phyloP scores from a whole-genome alignment of 2,329 filamentous ascomycete genomes.

The Cladophialophora immunda region DNA sequence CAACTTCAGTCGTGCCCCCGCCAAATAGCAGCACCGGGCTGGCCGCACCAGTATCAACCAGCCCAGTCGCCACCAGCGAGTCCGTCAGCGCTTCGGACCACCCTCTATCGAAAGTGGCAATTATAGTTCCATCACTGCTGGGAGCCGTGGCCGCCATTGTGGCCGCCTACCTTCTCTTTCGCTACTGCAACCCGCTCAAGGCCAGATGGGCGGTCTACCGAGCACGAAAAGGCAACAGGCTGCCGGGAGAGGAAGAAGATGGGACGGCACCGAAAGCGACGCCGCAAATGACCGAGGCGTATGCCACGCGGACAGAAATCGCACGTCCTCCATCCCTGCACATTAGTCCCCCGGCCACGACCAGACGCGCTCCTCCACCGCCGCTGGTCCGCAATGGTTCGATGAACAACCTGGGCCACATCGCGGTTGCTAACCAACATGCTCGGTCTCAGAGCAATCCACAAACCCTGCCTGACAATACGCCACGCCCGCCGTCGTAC shows the following conservation, averaged over 20 bases:
- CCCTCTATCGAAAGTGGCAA: conserved; percentile 8
- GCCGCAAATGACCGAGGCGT: conserved; percentile 9
- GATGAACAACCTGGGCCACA: not conserved
- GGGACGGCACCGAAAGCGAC: not conserved
- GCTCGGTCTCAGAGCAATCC: not conserved
- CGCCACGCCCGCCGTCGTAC: not conserved
- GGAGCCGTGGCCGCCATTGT: conserved; percentile 20
- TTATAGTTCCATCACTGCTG: conserved; percentile 22
- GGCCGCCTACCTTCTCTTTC: conserved; percentile 20
- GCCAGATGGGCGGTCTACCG: conserved; percentile 6
- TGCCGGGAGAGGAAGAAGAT: conserved; percentile 24
- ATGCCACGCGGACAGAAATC: conserved; percentile 7
- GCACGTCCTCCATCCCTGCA: not conserved
- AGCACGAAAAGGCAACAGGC: conserved; percentile 6
- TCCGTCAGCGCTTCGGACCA: not conserved
- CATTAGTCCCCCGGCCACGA: conserved; percentile 4
- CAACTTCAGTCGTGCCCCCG: not conserved
- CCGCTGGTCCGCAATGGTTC: conserved; percentile 8
- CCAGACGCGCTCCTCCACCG: conserved; percentile 10
- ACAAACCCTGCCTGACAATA: not conserved
- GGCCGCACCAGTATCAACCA: conserved; percentile 2
- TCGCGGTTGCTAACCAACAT: not conserved
- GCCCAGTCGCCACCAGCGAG: not conserved
- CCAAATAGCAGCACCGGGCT: not conserved
- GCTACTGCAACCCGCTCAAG: conserved; percentile 23